phyloP scores from a whole-genome alignment of 768 basidiomycete species.

The Symmetrospora coprosmae region DNA sequence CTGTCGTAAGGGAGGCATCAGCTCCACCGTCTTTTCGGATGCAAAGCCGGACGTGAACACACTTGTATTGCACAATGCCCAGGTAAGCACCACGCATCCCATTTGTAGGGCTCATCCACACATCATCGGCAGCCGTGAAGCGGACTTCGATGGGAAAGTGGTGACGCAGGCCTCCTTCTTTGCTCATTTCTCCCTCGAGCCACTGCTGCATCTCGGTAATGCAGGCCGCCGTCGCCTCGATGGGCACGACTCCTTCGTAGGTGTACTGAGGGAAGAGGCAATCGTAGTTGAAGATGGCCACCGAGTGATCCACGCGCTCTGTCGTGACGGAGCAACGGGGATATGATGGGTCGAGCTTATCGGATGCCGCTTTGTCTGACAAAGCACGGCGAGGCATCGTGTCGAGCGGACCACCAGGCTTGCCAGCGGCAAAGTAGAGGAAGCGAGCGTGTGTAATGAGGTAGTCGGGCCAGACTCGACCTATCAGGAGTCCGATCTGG shows the following conservation, averaged over 20 bases:
- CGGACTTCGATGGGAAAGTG: constrained; percentile 90
- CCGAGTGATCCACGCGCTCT: constrained; percentile 52
- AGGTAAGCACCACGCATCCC: constrained; percentile 76
- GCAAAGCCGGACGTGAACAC: constrained; percentile 35
- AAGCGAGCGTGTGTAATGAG: constrained; percentile 54
- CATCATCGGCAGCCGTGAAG: constrained; percentile 72
- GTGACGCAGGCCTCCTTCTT: constrained; percentile 61
- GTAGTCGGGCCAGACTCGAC: constrained; percentile 50
- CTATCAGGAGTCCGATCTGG: constrained; percentile 68
- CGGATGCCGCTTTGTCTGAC: neutral
- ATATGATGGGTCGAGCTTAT: neutral
- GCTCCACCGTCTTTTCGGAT: no score
- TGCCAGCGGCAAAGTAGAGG: constrained; percentile 30
- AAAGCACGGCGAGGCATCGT: neutral
- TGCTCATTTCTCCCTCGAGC: constrained; percentile 51
- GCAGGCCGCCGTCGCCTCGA: no score
- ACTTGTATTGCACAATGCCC: constrained; percentile 97
- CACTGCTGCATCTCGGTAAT: no score
- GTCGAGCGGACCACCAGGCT: constrained; percentile 23
- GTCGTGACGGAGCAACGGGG: constrained; percentile 7
- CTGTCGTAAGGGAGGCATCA: neutral
- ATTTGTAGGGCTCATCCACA: constrained; percentile 82
- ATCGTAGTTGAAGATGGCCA: constrained; percentile 80
- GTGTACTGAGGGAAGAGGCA: constrained; percentile 58
- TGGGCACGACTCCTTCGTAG: constrained; percentile 86